Conservation (phyloP, 2,329 filamentous ascomycete genomes). For the Fusarium xyrophilum region DNA sequence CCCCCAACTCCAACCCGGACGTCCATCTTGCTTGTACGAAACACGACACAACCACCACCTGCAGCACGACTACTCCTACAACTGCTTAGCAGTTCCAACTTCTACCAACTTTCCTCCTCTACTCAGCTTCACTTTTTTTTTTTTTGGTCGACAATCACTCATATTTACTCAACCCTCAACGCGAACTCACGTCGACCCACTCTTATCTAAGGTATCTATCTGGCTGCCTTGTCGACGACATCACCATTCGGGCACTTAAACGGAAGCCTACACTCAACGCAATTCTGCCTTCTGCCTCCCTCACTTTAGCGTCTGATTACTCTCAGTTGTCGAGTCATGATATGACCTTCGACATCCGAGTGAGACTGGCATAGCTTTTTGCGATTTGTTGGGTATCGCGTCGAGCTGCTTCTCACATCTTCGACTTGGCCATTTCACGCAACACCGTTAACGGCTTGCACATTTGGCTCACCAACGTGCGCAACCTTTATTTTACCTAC, state of each 20-base stretch:
- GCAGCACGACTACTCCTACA: slow-evolving; percentile 19
- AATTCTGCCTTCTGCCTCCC: slow-evolving; percentile 24
- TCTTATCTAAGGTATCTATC: slow-evolving; percentile 10
- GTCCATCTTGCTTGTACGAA: slow-evolving; percentile 28
- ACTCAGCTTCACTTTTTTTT: background rate
- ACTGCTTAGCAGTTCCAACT: slow-evolving; percentile 29
- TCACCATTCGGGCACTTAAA: slow-evolving; percentile 15
- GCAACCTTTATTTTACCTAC: slow-evolving; percentile 6
- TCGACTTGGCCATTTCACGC: slow-evolving; percentile 19
- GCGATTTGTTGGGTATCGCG: slow-evolving; percentile 39
- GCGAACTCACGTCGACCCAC: slow-evolving; percentile 1
- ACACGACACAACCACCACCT: slow-evolving; percentile 23
- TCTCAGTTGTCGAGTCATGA: slow-evolving; percentile 40
- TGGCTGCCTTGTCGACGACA: slow-evolving; percentile 28
- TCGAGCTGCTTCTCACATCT: slow-evolving; percentile 27
- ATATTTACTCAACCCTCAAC: slow-evolving; percentile 13
- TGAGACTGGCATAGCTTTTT: slow-evolving; percentile 40
- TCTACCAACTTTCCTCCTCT: slow-evolving; percentile 14
- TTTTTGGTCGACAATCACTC: background rate
- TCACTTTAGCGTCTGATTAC: slow-evolving; percentile 26
- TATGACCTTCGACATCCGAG: slow-evolving; percentile 39
- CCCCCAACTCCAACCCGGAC: slow-evolving; percentile 23
- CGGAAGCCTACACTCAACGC: slow-evolving; percentile 27
- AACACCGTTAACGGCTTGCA: slow-evolving; percentile 12
- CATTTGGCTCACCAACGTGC: slow-evolving; percentile 15